Evolutionary conservation across 2,329 filamentous ascomycete species (phyloP).

Genomic region (Penicillium sp.): DNA sequence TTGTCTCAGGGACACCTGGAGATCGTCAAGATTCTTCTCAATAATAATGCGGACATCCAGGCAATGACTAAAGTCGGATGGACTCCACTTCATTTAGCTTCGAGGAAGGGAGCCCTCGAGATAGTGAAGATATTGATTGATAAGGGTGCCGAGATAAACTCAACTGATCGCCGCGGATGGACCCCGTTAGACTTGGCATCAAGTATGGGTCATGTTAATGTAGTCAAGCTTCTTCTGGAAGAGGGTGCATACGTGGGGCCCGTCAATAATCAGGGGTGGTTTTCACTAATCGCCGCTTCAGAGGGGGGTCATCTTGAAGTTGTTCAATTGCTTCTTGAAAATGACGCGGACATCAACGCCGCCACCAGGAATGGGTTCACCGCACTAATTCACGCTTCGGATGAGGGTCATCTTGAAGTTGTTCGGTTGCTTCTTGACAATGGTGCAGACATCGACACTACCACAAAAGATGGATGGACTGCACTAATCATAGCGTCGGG

Average conservation of each 20-base stretch:
- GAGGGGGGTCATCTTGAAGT: background rate
- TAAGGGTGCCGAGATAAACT: too few species aligned
- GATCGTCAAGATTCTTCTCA: background rate
- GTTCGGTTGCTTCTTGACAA: background rate
- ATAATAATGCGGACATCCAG: too few species aligned
- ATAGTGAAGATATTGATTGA: too few species aligned
- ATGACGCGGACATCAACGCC: background rate
- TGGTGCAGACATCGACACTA: background rate
- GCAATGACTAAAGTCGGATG: background rate
- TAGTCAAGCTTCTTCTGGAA: too few species aligned
- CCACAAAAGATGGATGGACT: background rate
- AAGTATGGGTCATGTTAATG: too few species aligned
- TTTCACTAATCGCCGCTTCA: too few species aligned
- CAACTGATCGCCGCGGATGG: rapidly evolving
- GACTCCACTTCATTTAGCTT: background rate
- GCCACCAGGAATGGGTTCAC: background rate
- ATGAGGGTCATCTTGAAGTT: background rate
- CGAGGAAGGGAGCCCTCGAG: too few species aligned
- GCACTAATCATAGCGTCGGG: background rate
- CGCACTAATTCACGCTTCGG: background rate
- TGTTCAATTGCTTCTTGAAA: background rate
- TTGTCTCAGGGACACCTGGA: background rate
- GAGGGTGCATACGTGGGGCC: too few species aligned
- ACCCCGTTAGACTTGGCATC: too few species aligned
- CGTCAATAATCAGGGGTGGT: too few species aligned